Conservation (phyloP, 441 rosid genomes). For the Gossypium schwendimanii region DNA sequence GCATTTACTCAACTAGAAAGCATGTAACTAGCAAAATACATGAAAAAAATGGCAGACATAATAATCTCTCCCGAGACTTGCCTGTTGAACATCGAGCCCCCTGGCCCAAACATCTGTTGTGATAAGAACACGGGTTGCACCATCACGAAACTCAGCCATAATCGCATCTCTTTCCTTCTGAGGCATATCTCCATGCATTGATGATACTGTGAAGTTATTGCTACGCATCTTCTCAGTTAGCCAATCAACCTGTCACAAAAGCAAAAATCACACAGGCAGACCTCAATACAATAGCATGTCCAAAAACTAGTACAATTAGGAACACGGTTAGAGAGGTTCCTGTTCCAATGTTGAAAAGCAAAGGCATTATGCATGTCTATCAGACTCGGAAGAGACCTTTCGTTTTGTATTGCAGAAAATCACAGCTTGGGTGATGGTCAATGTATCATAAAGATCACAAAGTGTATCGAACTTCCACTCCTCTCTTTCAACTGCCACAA, state of each 20-base stretch:
- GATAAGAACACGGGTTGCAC: conserved; percentile 80
- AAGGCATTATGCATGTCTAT: neutral
- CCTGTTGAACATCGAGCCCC: conserved; percentile 95
- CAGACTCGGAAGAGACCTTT: conserved; percentile 42
- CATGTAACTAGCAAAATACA: neutral
- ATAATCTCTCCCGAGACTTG: conserved; percentile 19
- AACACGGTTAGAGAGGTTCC: neutral
- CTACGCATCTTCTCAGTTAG: conserved; percentile 88
- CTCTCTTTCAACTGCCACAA: conserved; percentile 89
- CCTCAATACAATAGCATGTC: neutral
- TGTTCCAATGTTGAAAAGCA: neutral
- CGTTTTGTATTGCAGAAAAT: conserved; percentile 94
- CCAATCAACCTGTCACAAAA: conserved; percentile 77
- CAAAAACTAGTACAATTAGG: neutral
- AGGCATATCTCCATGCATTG: conserved; percentile 99
- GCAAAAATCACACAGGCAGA: neutral
- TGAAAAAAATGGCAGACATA: neutral
- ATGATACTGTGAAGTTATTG: conserved; percentile 78
- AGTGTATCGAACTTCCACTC: conserved; percentile 98
- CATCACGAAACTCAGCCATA: conserved; percentile 70
- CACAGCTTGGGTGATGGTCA: conserved; percentile 88
- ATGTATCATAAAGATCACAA: conserved; percentile 89
- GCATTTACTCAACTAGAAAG: neutral
- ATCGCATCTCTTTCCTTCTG: conserved; percentile 90
- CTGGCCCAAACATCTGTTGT: conserved; percentile 99